Evolutionary conservation across 2,329 filamentous ascomycete genomes (phyloP), one percentile per base, ranked within the genome.

Genomic region (Capronia americana): DNA sequence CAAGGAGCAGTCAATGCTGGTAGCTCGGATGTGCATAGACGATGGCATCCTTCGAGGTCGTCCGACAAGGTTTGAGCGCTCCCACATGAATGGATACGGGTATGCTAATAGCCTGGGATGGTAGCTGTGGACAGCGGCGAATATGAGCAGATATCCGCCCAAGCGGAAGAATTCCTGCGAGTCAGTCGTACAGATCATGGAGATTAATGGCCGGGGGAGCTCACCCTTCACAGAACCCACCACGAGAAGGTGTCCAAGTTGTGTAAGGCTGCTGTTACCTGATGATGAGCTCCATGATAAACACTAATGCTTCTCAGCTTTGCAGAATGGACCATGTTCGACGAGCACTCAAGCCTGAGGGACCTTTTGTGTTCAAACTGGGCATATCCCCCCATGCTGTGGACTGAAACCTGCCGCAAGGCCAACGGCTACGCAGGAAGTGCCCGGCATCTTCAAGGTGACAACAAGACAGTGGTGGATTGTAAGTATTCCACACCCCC

Each of bases 371-470:
- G 26, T 30, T 32, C 48, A 6, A 6, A 63, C 1, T 69, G 59
- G 58, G 50, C 41, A 10, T 69, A 67, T 57, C 68, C 68, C 12
- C 17, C 61, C 17, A 61, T 60, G 41, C 34, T 68, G 32, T 70
- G 68, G 68, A 58, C 65, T n/a, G 5, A 61, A 12, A 30, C 38
- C 60, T 66, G 58, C 50, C 57, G 44, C 28, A 2, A 44, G 14
- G 64, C 66, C 17, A 70, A 70, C 41, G 68, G 66, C 26, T 68
- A 64, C 51, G 65, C 58, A 2, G 58, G 60, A 7, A 59, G 32
- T 50, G 57, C 57, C 12, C 57, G 30, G 4, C 26, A 58, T 32
- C 30, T 54, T 48, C 50, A 61, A n/a, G 23, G 26, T 17, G 57
- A 65, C n/a, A 61, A 54, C 23, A 55, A 38, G n/a, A 59, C 53